Conservation (phyloP, 164 flowering plant species). For the Houttuynia cordata region DNA sequence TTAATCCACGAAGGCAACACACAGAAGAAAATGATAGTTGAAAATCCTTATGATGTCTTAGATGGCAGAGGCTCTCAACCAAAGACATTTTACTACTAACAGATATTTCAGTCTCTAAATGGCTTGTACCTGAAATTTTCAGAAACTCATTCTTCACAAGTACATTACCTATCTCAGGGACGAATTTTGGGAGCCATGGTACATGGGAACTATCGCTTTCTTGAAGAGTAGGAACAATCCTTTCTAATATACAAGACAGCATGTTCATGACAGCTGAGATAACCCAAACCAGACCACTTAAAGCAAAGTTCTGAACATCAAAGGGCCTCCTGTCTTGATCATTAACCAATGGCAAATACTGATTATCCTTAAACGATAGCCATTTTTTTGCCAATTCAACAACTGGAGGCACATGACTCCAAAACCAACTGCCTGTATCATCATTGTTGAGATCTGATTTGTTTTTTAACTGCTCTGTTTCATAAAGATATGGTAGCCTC, state of each 20-base stretch:
- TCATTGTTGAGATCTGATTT: slow-evolving; percentile 10
- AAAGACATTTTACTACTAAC: slow-evolving; percentile 26
- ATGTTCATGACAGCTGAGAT: slow-evolving; percentile 56
- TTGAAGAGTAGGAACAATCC: slow-evolving; percentile 24
- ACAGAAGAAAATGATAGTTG: slow-evolving; percentile 49
- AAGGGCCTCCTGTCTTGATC: slow-evolving; percentile 8
- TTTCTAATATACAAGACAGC: slow-evolving; percentile 54
- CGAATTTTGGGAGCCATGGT: slow-evolving; percentile 69
- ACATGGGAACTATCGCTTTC: slow-evolving; percentile 12
- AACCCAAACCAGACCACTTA: slow-evolving; percentile 56
- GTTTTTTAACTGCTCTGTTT: slow-evolving; percentile 13
- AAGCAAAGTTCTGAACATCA: slow-evolving; percentile 13
- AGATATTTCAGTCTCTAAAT: slow-evolving; percentile 5
- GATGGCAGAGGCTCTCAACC: slow-evolving; percentile 30
- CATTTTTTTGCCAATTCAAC: slow-evolving; percentile 71
- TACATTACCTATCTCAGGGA: slow-evolving; percentile 53
- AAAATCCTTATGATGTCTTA: slow-evolving; percentile 30
- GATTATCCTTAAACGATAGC: slow-evolving; percentile 30
- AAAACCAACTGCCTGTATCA: slow-evolving; percentile 49
- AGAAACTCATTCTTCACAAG: slow-evolving; percentile 42
- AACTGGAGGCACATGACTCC: slow-evolving; percentile 65
- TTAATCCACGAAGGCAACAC: slow-evolving; percentile 56
- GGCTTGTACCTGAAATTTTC: slow-evolving; percentile 16
- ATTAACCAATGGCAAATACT: slow-evolving; percentile 18
- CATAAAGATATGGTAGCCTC: slow-evolving; percentile 53